phyloP scores from a whole-genome alignment of 2,329 filamentous ascomycete species.

The Pseudogymnoascus sp. region DNA sequence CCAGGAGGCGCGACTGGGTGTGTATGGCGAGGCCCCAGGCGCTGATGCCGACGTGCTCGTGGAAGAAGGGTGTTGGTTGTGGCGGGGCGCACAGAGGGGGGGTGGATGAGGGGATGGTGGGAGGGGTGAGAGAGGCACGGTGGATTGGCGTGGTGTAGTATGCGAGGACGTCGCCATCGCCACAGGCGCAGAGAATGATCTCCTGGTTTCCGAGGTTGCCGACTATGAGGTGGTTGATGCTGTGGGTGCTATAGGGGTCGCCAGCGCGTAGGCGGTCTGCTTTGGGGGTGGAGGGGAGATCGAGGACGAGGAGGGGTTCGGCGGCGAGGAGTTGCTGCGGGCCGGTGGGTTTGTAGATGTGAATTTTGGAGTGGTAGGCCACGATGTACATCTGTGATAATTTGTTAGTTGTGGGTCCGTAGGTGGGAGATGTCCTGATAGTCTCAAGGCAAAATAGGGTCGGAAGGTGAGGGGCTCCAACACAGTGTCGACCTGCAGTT shows the following conservation, averaged over 20 bases:
- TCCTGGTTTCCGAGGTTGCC: slow-evolving; percentile 63
- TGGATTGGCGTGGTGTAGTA: slow-evolving; percentile 46
- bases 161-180: slow-evolving; percentile 66
- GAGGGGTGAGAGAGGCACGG: not conserved
- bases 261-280: slow-evolving; percentile 41
- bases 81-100: not conserved
- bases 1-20: slow-evolving; percentile 70
- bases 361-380: slow-evolving; percentile 48
- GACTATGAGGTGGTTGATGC: slow-evolving; percentile 60
- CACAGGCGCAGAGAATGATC: slow-evolving; percentile 57
- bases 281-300: slow-evolving; percentile 32
- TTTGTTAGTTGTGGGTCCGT: not conserved
- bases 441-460: not conserved
- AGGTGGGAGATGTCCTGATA: not conserved
- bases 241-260: slow-evolving; percentile 44
- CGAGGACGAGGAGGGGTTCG: slow-evolving; percentile 42
- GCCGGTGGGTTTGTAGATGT: slow-evolving; percentile 45
- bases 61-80: slow-evolving; percentile 48
- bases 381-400: slow-evolving; percentile 48
- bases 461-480: not conserved
- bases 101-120: not conserved
- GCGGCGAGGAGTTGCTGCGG: slow-evolving; percentile 40
- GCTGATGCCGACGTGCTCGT: slow-evolving; percentile 64
- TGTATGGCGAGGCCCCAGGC: slow-evolving; percentile 90
- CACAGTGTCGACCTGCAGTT: not conserved